These are phyloP conservation scores for Melampsora occidentalis DNA, from an alignment of 1,284 basidiomycete genomes.

Conservation along the genomic window DNA sequence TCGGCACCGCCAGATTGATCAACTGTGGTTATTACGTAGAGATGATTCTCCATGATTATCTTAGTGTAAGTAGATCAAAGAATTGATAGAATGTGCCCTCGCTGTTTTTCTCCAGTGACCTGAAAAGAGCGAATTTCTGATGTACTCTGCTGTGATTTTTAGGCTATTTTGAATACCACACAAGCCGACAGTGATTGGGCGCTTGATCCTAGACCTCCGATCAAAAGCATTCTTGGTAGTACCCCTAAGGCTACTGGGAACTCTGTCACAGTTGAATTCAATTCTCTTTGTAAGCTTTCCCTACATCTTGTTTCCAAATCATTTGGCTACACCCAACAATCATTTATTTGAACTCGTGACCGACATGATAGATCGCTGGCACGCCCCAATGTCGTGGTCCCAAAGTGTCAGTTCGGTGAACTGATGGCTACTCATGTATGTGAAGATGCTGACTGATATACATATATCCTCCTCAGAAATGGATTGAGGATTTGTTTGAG, in stretches of 20 bases:
- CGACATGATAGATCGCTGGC: conserved; percentile 35
- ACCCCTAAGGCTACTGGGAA: conserved; percentile 39
- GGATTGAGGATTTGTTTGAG: conserved; percentile 8
- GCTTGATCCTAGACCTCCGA: conserved; percentile 32
- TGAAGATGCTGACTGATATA: not conserved
- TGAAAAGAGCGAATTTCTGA: too few species aligned
- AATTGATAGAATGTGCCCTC: not conserved
- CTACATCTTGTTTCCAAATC: not conserved
- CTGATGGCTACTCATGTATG: not conserved
- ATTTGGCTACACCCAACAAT: not conserved
- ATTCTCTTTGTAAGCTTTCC: conserved; percentile 25
- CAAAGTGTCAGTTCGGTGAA: conserved; percentile 17
- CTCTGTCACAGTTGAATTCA: conserved; percentile 38
- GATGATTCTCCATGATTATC: not conserved
- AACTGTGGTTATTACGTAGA: conserved; percentile 66
- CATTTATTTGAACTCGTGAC: not conserved
- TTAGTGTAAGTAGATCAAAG: not conserved
- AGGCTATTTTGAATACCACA: conserved; percentile 39
- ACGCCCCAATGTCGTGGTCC: conserved; percentile 24
- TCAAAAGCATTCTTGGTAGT: conserved; percentile 29
- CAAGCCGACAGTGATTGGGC: conserved; percentile 42
- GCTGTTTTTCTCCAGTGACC: too few species aligned
- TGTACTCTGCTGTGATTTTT: not conserved
- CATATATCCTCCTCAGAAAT: not conserved
- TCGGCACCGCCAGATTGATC: conserved; percentile 69